These are phyloP conservation scores for Colletotrichum musae DNA, from an alignment of 2,329 filamentous ascomycete species.

Conservation along the genomic window DNA sequence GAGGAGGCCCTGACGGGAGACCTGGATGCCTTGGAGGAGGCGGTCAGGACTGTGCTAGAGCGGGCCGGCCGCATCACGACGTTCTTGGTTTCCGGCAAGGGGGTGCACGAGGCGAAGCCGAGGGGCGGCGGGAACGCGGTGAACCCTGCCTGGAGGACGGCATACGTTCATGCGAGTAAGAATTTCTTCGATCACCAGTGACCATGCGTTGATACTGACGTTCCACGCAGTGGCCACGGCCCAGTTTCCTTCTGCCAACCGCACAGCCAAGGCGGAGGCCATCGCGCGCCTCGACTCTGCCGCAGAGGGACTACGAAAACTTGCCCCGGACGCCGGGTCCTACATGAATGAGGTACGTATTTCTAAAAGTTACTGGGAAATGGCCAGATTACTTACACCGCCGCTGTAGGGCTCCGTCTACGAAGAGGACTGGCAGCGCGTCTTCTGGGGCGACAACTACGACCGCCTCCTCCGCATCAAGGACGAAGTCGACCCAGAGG, in stretches of 20 bases:
- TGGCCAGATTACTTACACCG: neutral
- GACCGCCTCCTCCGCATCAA: conserved; percentile 34
- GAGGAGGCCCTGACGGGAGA: conserved; percentile 53
- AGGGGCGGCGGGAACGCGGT: conserved; percentile 63
- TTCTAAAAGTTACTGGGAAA: conserved; percentile 21
- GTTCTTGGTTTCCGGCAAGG: conserved; percentile 61
- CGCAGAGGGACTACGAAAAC: conserved; percentile 52
- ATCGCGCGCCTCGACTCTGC: conserved; percentile 46
- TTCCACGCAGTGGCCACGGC: conserved; percentile 46
- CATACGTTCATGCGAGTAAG: conserved; percentile 55
- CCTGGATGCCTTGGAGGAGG: conserved; percentile 51
- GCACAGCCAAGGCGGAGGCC: conserved; percentile 46
- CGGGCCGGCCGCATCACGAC: conserved; percentile 49
- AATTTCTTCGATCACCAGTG: conserved; percentile 9
- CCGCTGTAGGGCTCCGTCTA: conserved; percentile 10
- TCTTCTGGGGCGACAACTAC: conserved; percentile 41
- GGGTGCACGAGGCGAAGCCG: conserved; percentile 58
- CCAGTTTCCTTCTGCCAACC: conserved; percentile 51
- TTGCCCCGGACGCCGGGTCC: conserved; percentile 32
- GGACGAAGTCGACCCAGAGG: conserved; percentile 28
- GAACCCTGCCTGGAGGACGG: conserved; percentile 64
- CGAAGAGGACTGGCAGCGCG: conserved; percentile 38
- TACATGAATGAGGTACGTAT: conserved; percentile 39
- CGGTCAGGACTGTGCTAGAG: conserved; percentile 53
- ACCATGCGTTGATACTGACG: conserved; percentile 21